These are phyloP conservation scores for Pythium dissotocum DNA, from an alignment of 352 stramenopile species.

Conservation along the genomic window DNA sequence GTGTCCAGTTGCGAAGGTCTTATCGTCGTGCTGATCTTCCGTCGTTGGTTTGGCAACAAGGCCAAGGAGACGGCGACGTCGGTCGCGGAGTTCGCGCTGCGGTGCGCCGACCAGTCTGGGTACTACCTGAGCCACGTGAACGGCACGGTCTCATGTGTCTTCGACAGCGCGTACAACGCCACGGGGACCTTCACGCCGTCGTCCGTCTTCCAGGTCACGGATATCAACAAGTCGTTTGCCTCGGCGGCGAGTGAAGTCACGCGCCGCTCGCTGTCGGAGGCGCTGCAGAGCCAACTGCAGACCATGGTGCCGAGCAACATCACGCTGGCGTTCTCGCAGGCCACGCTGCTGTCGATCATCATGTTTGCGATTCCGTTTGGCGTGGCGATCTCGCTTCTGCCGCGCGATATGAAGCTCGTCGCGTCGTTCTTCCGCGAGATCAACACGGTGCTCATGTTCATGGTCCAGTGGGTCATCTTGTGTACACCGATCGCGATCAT, in stretches of 20 bases:
- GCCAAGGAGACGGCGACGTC: background rate
- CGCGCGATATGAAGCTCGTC: slow-evolving; percentile 21
- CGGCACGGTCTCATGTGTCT: slow-evolving; percentile 12
- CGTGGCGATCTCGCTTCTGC: slow-evolving; percentile 26
- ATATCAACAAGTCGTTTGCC: slow-evolving; percentile 25
- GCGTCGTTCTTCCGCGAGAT: slow-evolving; percentile 32
- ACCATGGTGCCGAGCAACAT: slow-evolving; percentile 31
- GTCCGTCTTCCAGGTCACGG: slow-evolving; percentile 18
- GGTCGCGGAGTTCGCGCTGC: slow-evolving; percentile 20
- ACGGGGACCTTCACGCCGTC: slow-evolving; percentile 1
- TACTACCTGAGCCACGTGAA: slow-evolving; percentile 22
- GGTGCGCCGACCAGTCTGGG: slow-evolving; percentile 11
- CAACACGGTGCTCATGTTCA: slow-evolving; percentile 41
- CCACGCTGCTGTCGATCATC: slow-evolving; percentile 34
- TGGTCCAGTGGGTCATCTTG: slow-evolving; percentile 42
- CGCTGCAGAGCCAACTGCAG: slow-evolving; percentile 22
- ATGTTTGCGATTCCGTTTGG: slow-evolving; percentile 38
- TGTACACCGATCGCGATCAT: slow-evolving; percentile 45
- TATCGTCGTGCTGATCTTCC: slow-evolving; percentile 25
- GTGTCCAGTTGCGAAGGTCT: slow-evolving; percentile 14
- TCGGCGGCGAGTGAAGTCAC: background rate
- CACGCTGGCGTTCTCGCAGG: slow-evolving; percentile 31
- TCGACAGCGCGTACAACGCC: slow-evolving; percentile 12
- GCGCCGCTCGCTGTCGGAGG: slow-evolving; percentile 12
- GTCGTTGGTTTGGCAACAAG: slow-evolving; percentile 20